Percentiles rank a stretch among this genome's conserved stretches.
Evolutionary conservation across 768 basidiomycete species (phyloP).

Genomic region (Lentinus brumalis): DNA sequence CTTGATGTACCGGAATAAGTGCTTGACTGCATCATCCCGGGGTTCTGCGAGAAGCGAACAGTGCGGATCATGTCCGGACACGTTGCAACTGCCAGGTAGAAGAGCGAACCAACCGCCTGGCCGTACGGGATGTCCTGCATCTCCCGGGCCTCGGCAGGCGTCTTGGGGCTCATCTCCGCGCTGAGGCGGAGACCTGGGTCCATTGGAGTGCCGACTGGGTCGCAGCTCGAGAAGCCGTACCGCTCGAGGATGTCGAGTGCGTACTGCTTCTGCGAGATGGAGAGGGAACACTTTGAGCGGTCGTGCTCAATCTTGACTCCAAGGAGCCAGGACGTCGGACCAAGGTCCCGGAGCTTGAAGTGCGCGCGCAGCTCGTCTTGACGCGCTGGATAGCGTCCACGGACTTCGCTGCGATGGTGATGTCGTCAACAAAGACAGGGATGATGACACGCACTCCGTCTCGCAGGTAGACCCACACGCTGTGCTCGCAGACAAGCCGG

Average conservation of each 20-base stretch:
- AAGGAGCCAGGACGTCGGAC: too few relatives aligned
- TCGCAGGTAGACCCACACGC: conserved; percentile 31
- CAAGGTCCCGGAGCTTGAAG: conserved; percentile 4
- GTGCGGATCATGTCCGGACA: conserved; percentile 35
- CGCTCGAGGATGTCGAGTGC: conserved; percentile 1
- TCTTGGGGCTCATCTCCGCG: conserved; percentile 7
- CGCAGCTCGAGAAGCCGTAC: not conserved
- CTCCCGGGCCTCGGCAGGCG: not conserved
- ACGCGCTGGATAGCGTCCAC: conserved; percentile 8
- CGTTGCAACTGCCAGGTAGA: conserved; percentile 35
- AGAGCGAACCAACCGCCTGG: conserved; percentile 26
- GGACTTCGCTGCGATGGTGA: conserved; percentile 32
- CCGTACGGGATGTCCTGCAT: conserved; percentile 16
- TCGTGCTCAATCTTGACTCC: conserved; percentile 6
- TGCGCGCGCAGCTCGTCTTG: conserved; percentile 1
- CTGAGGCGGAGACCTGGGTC: conserved; percentile 4
- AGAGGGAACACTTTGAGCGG: not conserved
- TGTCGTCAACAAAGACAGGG: conserved; percentile 33
- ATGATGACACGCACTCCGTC: conserved; percentile 30
- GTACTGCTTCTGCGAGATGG: conserved; percentile 8
- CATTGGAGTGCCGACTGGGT: not conserved
- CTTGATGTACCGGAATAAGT: too few relatives aligned
- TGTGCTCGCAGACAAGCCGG: conserved; percentile 28
- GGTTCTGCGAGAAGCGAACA: conserved; percentile 38
- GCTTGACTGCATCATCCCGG: conserved; percentile 26